phyloP scores from a whole-genome alignment of 1,284 basidiomycete genomes.

The Trametes versicolor region DNA sequence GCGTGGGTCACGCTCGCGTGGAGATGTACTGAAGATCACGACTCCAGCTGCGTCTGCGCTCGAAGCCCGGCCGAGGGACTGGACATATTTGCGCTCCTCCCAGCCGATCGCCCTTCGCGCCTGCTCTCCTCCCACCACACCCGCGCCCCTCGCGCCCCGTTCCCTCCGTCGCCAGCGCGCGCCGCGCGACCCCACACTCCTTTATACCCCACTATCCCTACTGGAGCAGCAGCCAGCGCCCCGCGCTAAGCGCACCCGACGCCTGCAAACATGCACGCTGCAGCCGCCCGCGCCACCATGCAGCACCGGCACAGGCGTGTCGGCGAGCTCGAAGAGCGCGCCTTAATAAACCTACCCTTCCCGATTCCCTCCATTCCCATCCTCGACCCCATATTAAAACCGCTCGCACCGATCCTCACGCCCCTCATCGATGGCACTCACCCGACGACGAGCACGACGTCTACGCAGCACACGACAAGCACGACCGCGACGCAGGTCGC shows the following conservation, averaged over 20 bases:
- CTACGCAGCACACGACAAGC: constrained; percentile 21
- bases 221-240: constrained; percentile 10
- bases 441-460: constrained; percentile 23
- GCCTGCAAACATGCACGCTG: constrained; percentile 30
- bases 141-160: constrained; percentile 11
- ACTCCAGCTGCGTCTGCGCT: not conserved
- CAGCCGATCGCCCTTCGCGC: constrained; percentile 9
- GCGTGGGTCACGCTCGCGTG: constrained; percentile 6
- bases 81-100: constrained; percentile 6
- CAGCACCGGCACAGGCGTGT: constrained; percentile 29
- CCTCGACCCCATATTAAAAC: constrained; percentile 45
- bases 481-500: constrained; percentile 26
- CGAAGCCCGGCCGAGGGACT: not conserved
- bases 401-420: constrained; percentile 47
- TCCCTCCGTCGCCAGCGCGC: constrained; percentile 25
- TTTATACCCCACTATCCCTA: constrained; percentile 31
- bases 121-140: constrained; percentile 26
- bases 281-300: constrained; percentile 24
- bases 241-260: constrained; percentile 6
- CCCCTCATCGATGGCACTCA: constrained; percentile 37
- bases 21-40: constrained; percentile 3
- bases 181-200: constrained; percentile 32
- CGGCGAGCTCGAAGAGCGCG: constrained; percentile 46
- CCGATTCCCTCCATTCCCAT: constrained; percentile 55
- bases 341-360: constrained; percentile 52